Evolutionary conservation across 192 early-diverging fungal species (phyloP), one percentile per base, ranked within the genome.

Genomic region (Podila epigama): DNA sequence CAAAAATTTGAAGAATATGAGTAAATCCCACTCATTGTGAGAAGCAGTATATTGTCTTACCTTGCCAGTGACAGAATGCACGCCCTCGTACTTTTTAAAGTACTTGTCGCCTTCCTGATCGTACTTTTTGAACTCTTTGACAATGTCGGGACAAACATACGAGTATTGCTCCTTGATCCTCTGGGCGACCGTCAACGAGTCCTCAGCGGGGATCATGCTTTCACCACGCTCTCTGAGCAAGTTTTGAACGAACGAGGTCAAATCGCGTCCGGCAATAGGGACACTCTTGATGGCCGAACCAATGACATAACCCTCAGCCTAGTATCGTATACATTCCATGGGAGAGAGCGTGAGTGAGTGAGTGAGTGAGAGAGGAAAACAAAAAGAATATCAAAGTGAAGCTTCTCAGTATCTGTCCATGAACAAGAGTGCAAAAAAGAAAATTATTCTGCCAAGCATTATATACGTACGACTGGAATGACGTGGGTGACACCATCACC

Each of bases 401-500:
- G 22, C 6, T 52, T 25, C 5, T 29, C 28, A 58, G 44, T 62
- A 11, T 34, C 7, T 20, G 41, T n/a, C n/a, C n/a, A n/a, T 31
- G 18, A 55, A 31, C 53, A 12, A 33, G 11, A 9, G 16, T 58
- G 4, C 41, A 22, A 33, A 18, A 13, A 58, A 48, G n/a, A 25
- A 48, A 5, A 16, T n/a, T 44, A 7, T 7, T 15, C 41, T 7
- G 15, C 41, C 44, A 4, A 48, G n/a, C 20, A 22, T 22, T 39
- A 9, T 42, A 10, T 20, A 82, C 88, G 65, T 82, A 95, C 94
- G 62, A 99, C 96, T 27, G 97, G 97, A 71, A 99, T 99, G 48
- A 99, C 97, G 81, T 99, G 97, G 13, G 97, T 99, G 53, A 99
- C 96, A 82, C 97, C 97, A 85, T 98, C 97, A 42, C 97, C 97